These are phyloP conservation scores for Leishmania tropica DNA, from an alignment of 208 protist genomes.

Conservation along the genomic window DNA sequence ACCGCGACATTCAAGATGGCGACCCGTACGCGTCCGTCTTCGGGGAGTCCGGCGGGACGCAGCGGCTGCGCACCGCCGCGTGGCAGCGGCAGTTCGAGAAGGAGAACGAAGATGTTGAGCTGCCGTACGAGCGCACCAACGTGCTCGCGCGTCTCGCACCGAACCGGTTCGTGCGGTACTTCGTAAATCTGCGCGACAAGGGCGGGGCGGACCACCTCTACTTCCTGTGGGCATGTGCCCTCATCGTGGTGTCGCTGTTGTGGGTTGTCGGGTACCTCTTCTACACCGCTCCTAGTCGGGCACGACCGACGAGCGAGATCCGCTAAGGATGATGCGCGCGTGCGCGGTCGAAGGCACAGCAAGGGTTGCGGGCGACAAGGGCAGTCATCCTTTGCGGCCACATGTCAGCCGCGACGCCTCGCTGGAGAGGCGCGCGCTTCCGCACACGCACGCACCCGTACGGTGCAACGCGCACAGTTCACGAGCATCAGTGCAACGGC, in stretches of 20 bases:
- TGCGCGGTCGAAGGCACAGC: neutral
- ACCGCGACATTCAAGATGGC: constrained; percentile 73
- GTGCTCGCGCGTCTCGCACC: constrained; percentile 66
- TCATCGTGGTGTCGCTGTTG: constrained; percentile 33
- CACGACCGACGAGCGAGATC: constrained; percentile 65
- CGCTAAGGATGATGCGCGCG: constrained; percentile 31
- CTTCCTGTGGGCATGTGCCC: constrained; percentile 34
- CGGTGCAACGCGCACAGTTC: neutral
- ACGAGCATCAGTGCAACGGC: neutral
- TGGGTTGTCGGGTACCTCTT: constrained; percentile 66
- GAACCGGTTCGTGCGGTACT: constrained; percentile 89
- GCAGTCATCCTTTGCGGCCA: neutral
- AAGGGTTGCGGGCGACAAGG: neutral
- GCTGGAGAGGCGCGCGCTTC: neutral
- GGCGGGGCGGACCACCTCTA: constrained; percentile 64
- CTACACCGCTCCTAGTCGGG: constrained; percentile 70
- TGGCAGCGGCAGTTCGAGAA: constrained; percentile 91
- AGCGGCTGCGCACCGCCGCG: constrained; percentile 63
- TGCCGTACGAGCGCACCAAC: constrained; percentile 87
- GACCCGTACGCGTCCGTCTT: constrained; percentile 81
- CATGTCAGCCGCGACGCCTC: neutral
- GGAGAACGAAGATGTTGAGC: constrained; percentile 77
- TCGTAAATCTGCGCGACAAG: constrained; percentile 77
- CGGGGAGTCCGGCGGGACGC: constrained; percentile 54
- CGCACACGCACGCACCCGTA: neutral